Conservation (phyloP, 306 rosid species). For the Boehmeria nivea region DNA sequence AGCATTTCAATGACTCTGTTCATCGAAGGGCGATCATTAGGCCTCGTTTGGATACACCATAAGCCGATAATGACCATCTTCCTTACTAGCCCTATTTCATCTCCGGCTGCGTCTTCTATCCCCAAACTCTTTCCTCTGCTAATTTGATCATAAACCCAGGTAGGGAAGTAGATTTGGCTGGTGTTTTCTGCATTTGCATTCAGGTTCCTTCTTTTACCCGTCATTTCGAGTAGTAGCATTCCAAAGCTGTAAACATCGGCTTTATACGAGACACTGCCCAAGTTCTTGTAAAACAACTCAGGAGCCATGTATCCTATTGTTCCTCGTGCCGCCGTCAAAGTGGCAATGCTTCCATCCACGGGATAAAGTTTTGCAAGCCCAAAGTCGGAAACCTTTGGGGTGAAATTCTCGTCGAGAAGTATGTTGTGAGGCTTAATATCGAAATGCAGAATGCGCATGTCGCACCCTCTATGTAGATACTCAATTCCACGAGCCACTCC, state of each 20-base stretch:
- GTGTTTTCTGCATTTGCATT: too few relatives aligned
- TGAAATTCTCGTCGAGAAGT: too few relatives aligned
- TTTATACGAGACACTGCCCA: background rate
- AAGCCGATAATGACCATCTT: background rate
- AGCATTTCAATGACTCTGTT: background rate
- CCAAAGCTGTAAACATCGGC: constrained; percentile 4
- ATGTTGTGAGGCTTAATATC: too few relatives aligned
- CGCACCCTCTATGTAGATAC: constrained; percentile 5
- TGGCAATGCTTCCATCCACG: background rate
- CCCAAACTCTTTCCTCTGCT: background rate
- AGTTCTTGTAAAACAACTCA: background rate
- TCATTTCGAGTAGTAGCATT: constrained; percentile 5
- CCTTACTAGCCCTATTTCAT: background rate
- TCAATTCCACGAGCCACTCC: background rate
- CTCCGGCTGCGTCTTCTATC: background rate
- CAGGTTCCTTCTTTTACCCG: background rate
- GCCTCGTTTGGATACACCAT: background rate
- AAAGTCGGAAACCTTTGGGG: background rate
- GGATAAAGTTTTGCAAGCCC: background rate
- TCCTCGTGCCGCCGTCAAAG: background rate
- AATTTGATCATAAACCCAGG: background rate
- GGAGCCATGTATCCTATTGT: constrained; percentile 4
- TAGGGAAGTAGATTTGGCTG: background rate
- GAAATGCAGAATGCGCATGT: background rate
- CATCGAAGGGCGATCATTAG: background rate